Percentiles rank a stretch among this genome's conserved stretches.
Conservation (phyloP, 2,329 filamentous ascomycete species). For the Bipolaris oryzae region DNA sequence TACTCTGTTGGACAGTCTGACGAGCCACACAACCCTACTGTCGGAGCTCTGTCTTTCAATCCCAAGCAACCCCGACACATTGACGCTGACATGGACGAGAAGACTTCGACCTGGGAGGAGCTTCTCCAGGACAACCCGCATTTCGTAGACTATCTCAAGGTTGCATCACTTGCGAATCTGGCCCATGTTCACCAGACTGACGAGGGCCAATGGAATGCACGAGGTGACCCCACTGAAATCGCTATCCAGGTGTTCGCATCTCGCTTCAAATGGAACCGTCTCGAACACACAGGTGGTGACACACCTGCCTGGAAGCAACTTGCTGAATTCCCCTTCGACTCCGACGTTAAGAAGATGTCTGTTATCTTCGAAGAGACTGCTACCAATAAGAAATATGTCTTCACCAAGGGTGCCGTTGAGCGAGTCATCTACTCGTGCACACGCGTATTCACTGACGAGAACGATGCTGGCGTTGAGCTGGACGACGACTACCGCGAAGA, state of each 20-base stretch:
- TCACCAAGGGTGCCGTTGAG: slow-evolving; percentile 73
- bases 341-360: slow-evolving; percentile 75
- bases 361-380: slow-evolving; percentile 62
- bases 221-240: slow-evolving; percentile 64
- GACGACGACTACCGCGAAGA: slow-evolving; percentile 60
- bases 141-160: slow-evolving; percentile 42
- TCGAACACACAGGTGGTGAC: slow-evolving; percentile 4
- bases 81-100: slow-evolving; percentile 7
- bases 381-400: slow-evolving; percentile 53
- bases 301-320: slow-evolving; percentile 44
- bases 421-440: slow-evolving; percentile 69
- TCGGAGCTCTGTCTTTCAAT: slow-evolving; percentile 38
- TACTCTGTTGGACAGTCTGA: slow-evolving; percentile 40
- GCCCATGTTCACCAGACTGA: slow-evolving; percentile 6
- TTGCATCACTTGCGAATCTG: slow-evolving; percentile 46
- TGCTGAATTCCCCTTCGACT: slow-evolving; percentile 75
- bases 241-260: slow-evolving; percentile 75
- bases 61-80: slow-evolving; percentile 20
- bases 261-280: slow-evolving; percentile 63
- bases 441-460: slow-evolving; percentile 53
- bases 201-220: slow-evolving; percentile 36
- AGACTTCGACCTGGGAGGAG: slow-evolving; percentile 3
- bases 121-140: slow-evolving; percentile 15
- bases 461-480: slow-evolving; percentile 46
- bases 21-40: slow-evolving; percentile 41